Evolutionary conservation across 1,284 basidiomycete genomes (phyloP), one percentile per base, ranked within the genome.

Genomic region (Gomphus bonarii): DNA sequence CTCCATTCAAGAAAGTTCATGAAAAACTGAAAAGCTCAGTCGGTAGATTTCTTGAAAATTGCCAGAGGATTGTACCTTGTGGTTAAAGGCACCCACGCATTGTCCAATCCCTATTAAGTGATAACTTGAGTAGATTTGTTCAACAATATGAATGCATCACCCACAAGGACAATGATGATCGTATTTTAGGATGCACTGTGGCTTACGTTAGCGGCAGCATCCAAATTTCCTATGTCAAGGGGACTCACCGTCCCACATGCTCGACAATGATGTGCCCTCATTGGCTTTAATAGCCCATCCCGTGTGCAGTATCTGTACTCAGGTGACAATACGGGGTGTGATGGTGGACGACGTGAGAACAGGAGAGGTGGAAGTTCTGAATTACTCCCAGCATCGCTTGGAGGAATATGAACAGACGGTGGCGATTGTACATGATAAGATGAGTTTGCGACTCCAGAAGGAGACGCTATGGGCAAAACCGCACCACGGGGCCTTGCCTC

Each of bases 81-180:
- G 82, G 66, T 92, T 92, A 49, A 78, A 75, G 3, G 87, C 88
- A 10, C 89, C 89, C 8, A 91, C 87, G 64, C 88, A 91, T 62
- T 88, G 85, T 30, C 87, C 88, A 52, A 91, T 82, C 88, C 88
- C 80, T 82, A 57, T 28, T 51, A 52, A 40, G 30, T 1, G 7
- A 47, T 14, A 58, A 54, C 25, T 40, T 43, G 42, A 28, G n/a
- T 43, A 48, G 33, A 46, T 4, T 36, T 20, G 54, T 40, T 25
- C 35, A 14, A n/a, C 49, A 30, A 28, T 33, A n/a, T 33, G 5
- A 6, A 50, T n/a, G 4, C 12, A 16, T 1, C 14, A 69, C 79
- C 59, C 66, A 82, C 81, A 84, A 55, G 84, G 84, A 67, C 84
- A 86, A 65, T 90, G 87, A 68, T 90, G 87, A 65, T 90, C 87